Conservation (phyloP, 805 yeast genomes). For the Suhomyces vadensis region DNA sequence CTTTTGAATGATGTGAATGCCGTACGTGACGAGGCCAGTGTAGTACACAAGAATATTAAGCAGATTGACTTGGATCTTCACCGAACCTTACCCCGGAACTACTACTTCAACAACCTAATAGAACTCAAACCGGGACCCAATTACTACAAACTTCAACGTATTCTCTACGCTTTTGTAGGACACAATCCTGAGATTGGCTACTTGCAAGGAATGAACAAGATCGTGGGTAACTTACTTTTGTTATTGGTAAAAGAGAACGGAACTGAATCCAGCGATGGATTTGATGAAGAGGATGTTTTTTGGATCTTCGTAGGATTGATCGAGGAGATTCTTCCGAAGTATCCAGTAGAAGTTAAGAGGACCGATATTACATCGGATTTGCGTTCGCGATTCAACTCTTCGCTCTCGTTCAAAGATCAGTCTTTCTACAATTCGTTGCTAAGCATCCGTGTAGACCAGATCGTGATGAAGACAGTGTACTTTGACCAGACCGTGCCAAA, state of each 20-base stretch:
- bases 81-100: constrained; percentile 56
- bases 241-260: constrained; percentile 6
- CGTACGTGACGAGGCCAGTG: not conserved
- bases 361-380: not conserved
- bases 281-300: constrained; percentile 49
- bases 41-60: constrained; percentile 29
- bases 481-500: constrained; percentile 42
- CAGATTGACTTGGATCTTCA: constrained; percentile 56
- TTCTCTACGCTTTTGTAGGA: constrained; percentile 50
- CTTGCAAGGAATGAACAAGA: constrained; percentile 62
- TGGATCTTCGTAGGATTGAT: constrained; percentile 52
- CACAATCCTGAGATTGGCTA: constrained; percentile 53
- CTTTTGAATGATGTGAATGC: constrained; percentile 19
- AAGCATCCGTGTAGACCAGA: constrained; percentile 41
- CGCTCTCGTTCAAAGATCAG: constrained; percentile 1
- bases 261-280: not conserved
- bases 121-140: constrained; percentile 55
- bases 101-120: constrained; percentile 42
- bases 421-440: constrained; percentile 18
- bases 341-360: constrained; percentile 14
- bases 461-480: constrained; percentile 30
- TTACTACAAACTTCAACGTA: constrained; percentile 44
- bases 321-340: constrained; percentile 50
- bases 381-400: not conserved
- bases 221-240: constrained; percentile 52